Base-by-base conservation (phyloP, 2,329 filamentous ascomycete species). In the Chaetomiaceae sp. region DNA sequence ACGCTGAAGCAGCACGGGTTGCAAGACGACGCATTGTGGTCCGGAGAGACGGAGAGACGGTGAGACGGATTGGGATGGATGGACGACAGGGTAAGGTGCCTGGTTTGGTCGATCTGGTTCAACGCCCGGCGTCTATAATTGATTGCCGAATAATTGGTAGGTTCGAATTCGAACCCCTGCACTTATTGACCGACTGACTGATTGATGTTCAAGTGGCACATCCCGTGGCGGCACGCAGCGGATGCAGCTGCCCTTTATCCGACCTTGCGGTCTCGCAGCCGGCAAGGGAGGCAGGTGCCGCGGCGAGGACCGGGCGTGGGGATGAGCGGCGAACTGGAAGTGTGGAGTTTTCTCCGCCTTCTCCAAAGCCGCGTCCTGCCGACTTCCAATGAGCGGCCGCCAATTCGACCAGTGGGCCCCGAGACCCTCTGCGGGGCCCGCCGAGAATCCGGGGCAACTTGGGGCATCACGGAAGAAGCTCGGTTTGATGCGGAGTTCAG, bases 21-120 rank as follows among this genome's bases (percentile, higher is more conserved):
- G 77, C 61, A 59, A 75, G 63, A 62, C 75, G 75, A 68, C 74
- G 75, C 76, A 79, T 79, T 54, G 58, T 70, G 64, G 7, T 51
- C 42, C 27, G 40, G 22, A 37, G 53, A 42, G 39, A 25, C 27
- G 40, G 22, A 37, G 53, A 42, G 39, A 25, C 19, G 31, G 20
- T 9, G 47, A 47, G 45, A 49, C 42, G 34, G 39, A 31, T 29
- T 29, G 19, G 33, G 6, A 25, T 23, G 44, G 31, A 29, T 31
- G 23, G 14, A 31, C 8, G 27, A 31, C 27, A 31, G 8, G 4
- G 4, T 31, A 31, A 31, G 27, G 8, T 31, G 8, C 9, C 27
- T n/a, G 9, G 27, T 12, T 7, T 31, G 4, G 5, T 31, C 44
- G 44, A 43, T 46, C 29, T 42, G 38, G 42, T 8, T 40, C 22